Conservation (phyloP, 768 basidiomycete genomes). For the Dioszegia crocea region DNA sequence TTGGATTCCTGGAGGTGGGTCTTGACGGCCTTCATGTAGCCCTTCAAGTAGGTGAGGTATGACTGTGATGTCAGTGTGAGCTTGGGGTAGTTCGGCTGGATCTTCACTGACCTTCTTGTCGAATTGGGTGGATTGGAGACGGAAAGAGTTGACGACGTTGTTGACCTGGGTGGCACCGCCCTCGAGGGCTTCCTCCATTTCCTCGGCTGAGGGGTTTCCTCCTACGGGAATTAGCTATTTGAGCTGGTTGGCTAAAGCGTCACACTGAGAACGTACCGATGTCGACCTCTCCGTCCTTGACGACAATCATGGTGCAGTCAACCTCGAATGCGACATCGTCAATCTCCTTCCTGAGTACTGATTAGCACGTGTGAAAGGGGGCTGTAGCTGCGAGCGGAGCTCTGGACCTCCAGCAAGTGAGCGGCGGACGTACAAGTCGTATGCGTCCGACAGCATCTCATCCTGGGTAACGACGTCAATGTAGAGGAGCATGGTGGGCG, state of each 20-base stretch:
- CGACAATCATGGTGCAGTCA: constrained; percentile 65
- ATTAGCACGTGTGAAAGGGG: background rate
- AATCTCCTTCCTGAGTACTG: constrained; percentile 61
- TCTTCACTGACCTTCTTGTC: constrained; percentile 67
- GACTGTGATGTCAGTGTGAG: constrained; percentile 30
- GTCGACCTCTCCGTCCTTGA: constrained; percentile 78
- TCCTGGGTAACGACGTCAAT: constrained; percentile 63
- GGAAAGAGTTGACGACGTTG: constrained; percentile 88
- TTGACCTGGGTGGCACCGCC: constrained; percentile 73
- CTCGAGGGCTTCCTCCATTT: constrained; percentile 72
- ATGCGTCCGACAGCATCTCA: constrained; percentile 94
- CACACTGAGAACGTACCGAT: constrained; percentile 60
- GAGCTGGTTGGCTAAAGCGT: no score
- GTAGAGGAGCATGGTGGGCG: constrained; percentile 49
- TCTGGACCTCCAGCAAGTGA: background rate
- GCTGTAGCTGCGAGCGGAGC: background rate
- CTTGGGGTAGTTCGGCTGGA: background rate
- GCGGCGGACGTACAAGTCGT: constrained; percentile 62
- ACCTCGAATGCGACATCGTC: constrained; percentile 82
- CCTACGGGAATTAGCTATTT: constrained; percentile 54
- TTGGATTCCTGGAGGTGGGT: constrained; percentile 56
- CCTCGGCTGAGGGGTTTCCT: constrained; percentile 89
- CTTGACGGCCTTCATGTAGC: constrained; percentile 93
- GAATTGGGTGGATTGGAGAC: constrained; percentile 72
- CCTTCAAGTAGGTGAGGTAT: constrained; percentile 81